phyloP scores from a whole-genome alignment of 176 grass and related monocot species.

The Triticum timopheevii region DNA sequence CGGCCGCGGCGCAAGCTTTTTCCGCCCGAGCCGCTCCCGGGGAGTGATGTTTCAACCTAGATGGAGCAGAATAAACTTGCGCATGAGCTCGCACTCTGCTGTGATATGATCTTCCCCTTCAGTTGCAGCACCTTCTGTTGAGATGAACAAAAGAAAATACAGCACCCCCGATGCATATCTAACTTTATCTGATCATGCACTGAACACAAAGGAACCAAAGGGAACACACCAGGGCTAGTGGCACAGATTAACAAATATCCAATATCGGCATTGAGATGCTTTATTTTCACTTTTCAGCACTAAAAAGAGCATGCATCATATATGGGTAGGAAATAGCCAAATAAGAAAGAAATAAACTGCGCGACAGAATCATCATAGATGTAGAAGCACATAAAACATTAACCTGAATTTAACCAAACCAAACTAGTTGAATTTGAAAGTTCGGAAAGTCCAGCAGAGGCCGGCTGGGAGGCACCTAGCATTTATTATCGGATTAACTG shows the following conservation, averaged over 20 bases:
- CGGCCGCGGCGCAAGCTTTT: no score
- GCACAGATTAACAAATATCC: not conserved
- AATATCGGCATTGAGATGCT: not conserved
- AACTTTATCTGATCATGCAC: no score
- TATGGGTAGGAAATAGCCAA: not conserved
- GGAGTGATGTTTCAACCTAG: no score
- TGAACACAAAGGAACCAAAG: not conserved
- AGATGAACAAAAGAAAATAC: no score
- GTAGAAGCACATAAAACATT: not conserved
- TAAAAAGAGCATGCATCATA: not conserved
- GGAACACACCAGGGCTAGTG: not conserved
- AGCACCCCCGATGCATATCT: no score
- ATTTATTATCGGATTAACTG: not conserved
- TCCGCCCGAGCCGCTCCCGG: no score
- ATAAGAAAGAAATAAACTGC: not conserved
- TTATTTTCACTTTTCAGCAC: not conserved
- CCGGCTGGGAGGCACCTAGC: not conserved
- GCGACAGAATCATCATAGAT: not conserved
- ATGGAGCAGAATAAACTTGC: no score
- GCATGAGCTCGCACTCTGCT: no score
- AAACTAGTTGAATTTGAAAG: not conserved
- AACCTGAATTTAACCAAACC: not conserved
- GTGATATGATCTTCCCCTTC: no score
- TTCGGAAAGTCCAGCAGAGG: not conserved
- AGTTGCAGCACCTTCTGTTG: no score